phyloP scores from a whole-genome alignment of 169 alveolate genomes.

The Theileria parva region DNA sequence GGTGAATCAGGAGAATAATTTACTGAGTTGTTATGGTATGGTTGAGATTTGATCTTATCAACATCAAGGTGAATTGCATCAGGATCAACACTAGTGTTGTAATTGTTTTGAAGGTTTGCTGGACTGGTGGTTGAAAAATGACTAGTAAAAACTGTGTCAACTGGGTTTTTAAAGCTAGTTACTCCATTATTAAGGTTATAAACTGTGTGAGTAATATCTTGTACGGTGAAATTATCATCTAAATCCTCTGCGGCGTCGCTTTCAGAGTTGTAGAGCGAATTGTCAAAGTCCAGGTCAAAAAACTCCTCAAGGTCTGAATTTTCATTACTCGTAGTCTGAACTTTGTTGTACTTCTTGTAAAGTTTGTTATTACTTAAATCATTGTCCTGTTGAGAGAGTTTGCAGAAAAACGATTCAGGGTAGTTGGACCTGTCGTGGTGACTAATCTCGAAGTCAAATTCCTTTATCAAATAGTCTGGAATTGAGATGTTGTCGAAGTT shows the following conservation, averaged over 20 bases:
- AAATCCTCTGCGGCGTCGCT: not conserved
- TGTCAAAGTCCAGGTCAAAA: not conserved
- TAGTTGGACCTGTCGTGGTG: slow-evolving; percentile 39
- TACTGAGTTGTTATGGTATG: too few relatives aligned
- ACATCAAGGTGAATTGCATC: not conserved
- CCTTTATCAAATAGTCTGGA: slow-evolving; percentile 29
- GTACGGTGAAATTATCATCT: not conserved
- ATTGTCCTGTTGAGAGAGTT: not conserved
- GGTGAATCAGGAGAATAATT: too few relatives aligned
- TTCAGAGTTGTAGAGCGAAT: not conserved
- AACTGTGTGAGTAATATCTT: not conserved
- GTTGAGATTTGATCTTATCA: not conserved
- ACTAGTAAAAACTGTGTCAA: not conserved
- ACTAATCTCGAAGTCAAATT: slow-evolving; percentile 16
- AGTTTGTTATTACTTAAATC: slow-evolving; percentile 14
- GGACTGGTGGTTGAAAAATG: not conserved
- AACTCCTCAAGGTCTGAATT: not conserved
- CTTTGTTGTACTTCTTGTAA: not conserved
- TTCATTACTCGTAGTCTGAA: not conserved
- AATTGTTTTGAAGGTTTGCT: not conserved
- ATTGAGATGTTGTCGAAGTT: slow-evolving; percentile 12
- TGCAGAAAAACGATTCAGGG: slow-evolving; percentile 42
- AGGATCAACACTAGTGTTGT: not conserved
- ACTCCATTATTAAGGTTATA: not conserved
- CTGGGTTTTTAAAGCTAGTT: not conserved